Base-by-base conservation (phyloP, 116 monocot genomes). In the Posidonia oceanica region DNA sequence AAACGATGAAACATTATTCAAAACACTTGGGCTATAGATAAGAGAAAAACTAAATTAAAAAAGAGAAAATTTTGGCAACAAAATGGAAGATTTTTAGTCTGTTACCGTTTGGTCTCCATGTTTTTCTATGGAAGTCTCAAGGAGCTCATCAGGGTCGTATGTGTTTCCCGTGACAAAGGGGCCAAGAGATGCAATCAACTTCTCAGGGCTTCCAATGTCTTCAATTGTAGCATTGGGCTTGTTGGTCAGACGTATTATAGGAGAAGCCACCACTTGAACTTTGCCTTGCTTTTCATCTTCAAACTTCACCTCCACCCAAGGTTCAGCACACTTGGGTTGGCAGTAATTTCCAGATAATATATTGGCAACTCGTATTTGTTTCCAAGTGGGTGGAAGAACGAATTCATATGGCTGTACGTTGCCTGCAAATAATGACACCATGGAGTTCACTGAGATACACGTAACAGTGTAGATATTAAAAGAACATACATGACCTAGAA, bases 301-400 rank as follows among this genome's bases (percentile, higher is more conserved):
- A 73, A 97, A 97, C 79, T 97, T 97, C 23, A 97, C 92, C 74
- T 97, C 97, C 59, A 97, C 85, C 92, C 97, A 97, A 38, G 97
- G 97, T 71, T 97, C 97, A n/a, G 97, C 97, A 71, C 92, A 97
- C 54, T 97, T 97, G 14, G 92, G 97, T 72, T 89, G 97, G 77
- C 97, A 97, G 73, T 97, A 92, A 66, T 97, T 97, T 52, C 97
- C 97, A 16, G 97, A 97, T n/a, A 97, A 79, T 48, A 97, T 97
- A 85, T 97, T 97, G 57, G 97, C 92, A 67, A 97, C 79, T 69
- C 92, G 68, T 59, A 82, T 75, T 71, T 97, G 97, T 51, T 97
- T 97, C 97, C 97, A 97, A 12, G 83, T 81, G 12, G 89, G 83
- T 13, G 92, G 97, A 36, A 97, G 83, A 44, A 97, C 68, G 67